Conservation (phyloP, 1,284 basidiomycete genomes). For the Sutorius eximius region DNA sequence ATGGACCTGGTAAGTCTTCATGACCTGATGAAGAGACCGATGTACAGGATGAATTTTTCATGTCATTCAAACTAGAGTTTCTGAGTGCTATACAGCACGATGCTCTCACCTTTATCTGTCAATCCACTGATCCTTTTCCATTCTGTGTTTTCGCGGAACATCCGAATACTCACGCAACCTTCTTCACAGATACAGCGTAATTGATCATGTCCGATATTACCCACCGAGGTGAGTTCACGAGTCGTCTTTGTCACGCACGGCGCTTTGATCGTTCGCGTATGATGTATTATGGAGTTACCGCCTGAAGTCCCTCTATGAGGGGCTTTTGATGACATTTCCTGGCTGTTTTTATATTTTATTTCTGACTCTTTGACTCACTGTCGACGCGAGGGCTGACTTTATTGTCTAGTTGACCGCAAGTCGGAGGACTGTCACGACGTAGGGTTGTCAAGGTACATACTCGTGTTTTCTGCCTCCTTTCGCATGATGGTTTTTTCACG, state of each 20-base stretch:
- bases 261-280: not conserved
- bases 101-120: slow-evolving; percentile 64
- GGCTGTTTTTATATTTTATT: slow-evolving; percentile 15
- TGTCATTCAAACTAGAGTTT: slow-evolving; percentile 86
- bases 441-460: slow-evolving; percentile 11
- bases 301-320: slow-evolving; percentile 20
- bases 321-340: slow-evolving; percentile 24
- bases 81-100: slow-evolving; percentile 63
- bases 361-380: slow-evolving; percentile 36
- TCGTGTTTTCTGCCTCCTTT: slow-evolving; percentile 12
- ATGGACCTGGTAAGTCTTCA: slow-evolving; percentile 12
- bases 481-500: slow-evolving; percentile 69
- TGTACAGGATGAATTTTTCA: slow-evolving; percentile 54
- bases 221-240: slow-evolving; percentile 8
- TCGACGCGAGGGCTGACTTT: slow-evolving; percentile 6
- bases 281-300: slow-evolving; percentile 41
- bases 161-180: slow-evolving; percentile 3
- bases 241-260: not conserved
- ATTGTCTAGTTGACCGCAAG: not conserved
- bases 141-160: slow-evolving; percentile 10
- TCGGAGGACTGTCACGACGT: not conserved
- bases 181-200: not conserved
- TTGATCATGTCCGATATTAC: not conserved
- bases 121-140: slow-evolving; percentile 57
- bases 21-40: slow-evolving; percentile 10